These are phyloP conservation scores for Kokia cookei DNA, from an alignment of 441 rosid genomes.

Conservation along the genomic window DNA sequence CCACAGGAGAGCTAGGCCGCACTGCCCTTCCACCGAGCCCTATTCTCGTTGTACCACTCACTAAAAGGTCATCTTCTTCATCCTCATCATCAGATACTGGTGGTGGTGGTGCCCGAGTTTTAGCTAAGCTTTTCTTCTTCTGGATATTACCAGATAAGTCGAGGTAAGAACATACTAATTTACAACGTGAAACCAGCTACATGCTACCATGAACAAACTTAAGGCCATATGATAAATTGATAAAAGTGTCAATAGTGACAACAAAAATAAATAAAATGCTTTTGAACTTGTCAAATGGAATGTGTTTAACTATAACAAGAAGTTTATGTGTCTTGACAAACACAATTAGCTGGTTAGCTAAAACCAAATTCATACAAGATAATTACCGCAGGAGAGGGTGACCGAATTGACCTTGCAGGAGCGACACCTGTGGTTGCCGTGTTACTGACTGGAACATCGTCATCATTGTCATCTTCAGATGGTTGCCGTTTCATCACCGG, in stretches of 20 bases:
- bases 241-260: not conserved
- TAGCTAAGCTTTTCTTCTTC: slow-evolving; percentile 27
- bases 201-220: not conserved
- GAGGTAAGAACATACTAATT: not conserved
- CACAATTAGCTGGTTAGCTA: not conserved
- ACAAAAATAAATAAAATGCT: not conserved
- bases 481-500: slow-evolving; percentile 15
- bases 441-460: slow-evolving; percentile 26
- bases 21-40: slow-evolving; percentile 43
- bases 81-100: slow-evolving; percentile 15
- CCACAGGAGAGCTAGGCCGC: slow-evolving; percentile 40
- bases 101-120: slow-evolving; percentile 23
- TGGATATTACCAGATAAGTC: slow-evolving; percentile 9
- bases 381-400: slow-evolving; percentile 45
- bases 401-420: slow-evolving; percentile 31
- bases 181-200: not conserved
- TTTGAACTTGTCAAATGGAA: not conserved
- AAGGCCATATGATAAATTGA: not conserved
- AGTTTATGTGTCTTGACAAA: not conserved
- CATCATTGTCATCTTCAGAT: slow-evolving; percentile 26
- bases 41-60: slow-evolving; percentile 27
- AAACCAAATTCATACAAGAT: not conserved
- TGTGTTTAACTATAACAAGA: not conserved
- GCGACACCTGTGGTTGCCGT: slow-evolving; percentile 36
- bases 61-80: slow-evolving; percentile 31